phyloP scores from a whole-genome alignment of 1,139 yeast species.

The Blastobotrys petasosporus region DNA sequence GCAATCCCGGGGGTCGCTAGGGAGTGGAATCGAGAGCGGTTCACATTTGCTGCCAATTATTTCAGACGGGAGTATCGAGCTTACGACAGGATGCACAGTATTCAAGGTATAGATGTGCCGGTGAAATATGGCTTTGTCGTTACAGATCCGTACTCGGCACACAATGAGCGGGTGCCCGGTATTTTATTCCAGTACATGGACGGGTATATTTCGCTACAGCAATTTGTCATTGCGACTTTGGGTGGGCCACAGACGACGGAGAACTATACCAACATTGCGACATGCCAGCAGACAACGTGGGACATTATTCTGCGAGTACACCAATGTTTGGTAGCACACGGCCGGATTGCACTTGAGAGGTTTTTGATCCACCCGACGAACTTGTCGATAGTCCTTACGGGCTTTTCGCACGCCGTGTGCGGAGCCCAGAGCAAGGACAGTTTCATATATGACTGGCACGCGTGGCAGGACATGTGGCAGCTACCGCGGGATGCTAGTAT shows the following conservation, averaged over 20 bases:
- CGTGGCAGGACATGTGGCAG: slow-evolving; percentile 2
- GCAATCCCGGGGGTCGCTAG: neutral
- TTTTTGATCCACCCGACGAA: slow-evolving; percentile 12
- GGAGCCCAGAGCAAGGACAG: neutral
- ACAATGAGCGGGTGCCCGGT: slow-evolving; percentile 16
- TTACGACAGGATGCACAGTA: slow-evolving; percentile 12
- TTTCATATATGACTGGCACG: slow-evolving; percentile 4
- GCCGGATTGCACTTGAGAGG: slow-evolving; percentile 1
- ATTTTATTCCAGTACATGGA: slow-evolving; percentile 17
- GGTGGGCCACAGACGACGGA: slow-evolving; percentile 8
- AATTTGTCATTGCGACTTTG: slow-evolving; percentile 8
- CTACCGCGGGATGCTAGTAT: neutral
- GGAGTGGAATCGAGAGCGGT: neutral
- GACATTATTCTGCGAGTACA: no score
- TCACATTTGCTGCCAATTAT: neutral
- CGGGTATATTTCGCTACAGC: slow-evolving; percentile 12
- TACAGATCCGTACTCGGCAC: slow-evolving; percentile 19
- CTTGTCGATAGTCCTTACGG: slow-evolving; percentile 13
- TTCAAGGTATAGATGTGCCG: slow-evolving; percentile 21
- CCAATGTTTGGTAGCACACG: no score
- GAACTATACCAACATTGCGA: neutral
- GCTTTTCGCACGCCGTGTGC: slow-evolving; percentile 3
- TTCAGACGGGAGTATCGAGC: slow-evolving; percentile 12
- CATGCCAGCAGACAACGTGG: no score
- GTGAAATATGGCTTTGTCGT: slow-evolving; percentile 15